Evolutionary conservation across 345 rosid genomes (phyloP).

Genomic region (Viola odorata): DNA sequence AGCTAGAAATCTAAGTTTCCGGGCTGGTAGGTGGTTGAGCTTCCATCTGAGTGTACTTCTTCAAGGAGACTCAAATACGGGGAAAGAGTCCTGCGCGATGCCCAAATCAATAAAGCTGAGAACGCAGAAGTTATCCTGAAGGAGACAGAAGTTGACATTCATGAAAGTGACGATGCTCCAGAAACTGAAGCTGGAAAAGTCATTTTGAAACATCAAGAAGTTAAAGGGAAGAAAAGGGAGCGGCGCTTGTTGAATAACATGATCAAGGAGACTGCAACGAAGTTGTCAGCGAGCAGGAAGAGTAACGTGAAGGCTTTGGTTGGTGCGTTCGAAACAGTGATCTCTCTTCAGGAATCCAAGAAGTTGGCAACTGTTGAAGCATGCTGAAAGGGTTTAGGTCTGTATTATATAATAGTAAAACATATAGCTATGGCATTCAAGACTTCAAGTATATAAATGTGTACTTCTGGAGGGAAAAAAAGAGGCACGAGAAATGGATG

Average conservation of each 20-base stretch:
- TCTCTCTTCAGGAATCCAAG: slow-evolving; percentile 20
- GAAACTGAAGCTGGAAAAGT: slow-evolving; percentile 6
- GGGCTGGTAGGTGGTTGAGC: slow-evolving; percentile 13
- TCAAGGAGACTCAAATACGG: slow-evolving; percentile 15
- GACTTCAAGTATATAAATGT: too few relatives aligned
- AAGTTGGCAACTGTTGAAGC: slow-evolving; percentile 2
- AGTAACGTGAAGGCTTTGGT: slow-evolving; percentile 28
- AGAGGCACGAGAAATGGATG: too few relatives aligned
- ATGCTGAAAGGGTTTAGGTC: background rate
- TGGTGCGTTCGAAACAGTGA: slow-evolving; percentile 29
- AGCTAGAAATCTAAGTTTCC: slow-evolving; percentile 11
- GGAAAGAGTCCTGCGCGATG: slow-evolving; percentile 4
- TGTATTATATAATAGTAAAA: background rate
- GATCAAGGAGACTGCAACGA: slow-evolving; percentile 27
- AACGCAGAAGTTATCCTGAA: background rate
- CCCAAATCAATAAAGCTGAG: slow-evolving; percentile 1
- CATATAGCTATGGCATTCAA: background rate
- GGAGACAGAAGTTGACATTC: background rate
- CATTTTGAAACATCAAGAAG: slow-evolving; percentile 11
- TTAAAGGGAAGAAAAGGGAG: slow-evolving; percentile 10
- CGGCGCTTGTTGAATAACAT: slow-evolving; percentile 16
- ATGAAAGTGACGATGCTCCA: background rate
- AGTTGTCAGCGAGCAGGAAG: slow-evolving; percentile 20
- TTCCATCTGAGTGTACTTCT: background rate
- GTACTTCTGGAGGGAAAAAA: too few relatives aligned